These are phyloP conservation scores for Saprolegnia parasitica DNA, from an alignment of 352 stramenopile species.

Conservation along the genomic window DNA sequence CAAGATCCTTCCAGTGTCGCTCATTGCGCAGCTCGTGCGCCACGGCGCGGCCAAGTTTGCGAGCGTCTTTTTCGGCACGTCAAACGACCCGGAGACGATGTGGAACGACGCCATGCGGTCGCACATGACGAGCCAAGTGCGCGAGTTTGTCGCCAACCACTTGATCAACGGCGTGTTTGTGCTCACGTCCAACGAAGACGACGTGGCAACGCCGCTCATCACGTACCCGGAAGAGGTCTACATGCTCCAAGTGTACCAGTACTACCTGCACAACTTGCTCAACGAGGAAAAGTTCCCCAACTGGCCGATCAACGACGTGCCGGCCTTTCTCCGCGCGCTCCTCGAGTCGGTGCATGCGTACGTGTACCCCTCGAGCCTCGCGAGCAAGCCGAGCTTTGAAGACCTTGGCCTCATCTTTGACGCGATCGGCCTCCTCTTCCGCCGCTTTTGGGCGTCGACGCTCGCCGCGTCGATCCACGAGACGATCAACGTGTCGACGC, in stretches of 20 bases:
- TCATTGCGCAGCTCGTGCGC: constrained; percentile 78
- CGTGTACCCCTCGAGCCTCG: constrained; percentile 54
- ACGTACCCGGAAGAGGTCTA: constrained; percentile 82
- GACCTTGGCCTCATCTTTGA: constrained; percentile 74
- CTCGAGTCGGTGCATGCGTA: constrained; percentile 74
- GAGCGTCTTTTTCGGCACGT: constrained; percentile 71
- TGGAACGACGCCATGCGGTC: constrained; percentile 81
- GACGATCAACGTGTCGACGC: constrained; percentile 60
- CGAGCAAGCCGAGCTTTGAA: constrained; percentile 57
- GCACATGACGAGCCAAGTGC: constrained; percentile 83
- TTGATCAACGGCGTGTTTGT: constrained; percentile 68
- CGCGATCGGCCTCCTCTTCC: constrained; percentile 57
- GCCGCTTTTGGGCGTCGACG: constrained; percentile 56
- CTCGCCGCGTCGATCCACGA: constrained; percentile 44
- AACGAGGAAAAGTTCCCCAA: constrained; percentile 82
- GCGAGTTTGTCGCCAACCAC: constrained; percentile 81
- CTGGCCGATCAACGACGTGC: constrained; percentile 83
- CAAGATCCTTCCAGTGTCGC: constrained; percentile 72
- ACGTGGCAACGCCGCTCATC: constrained; percentile 66
- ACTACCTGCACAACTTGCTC: constrained; percentile 82
- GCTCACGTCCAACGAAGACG: constrained; percentile 60
- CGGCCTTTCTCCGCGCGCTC: constrained; percentile 62
- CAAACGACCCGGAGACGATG: constrained; percentile 81
- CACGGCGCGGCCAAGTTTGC: constrained; percentile 72
- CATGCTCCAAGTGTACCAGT: constrained; percentile 81